Evolutionary conservation across 176 grass and related monocot genomes (phyloP), one percentile per base, ranked within the genome.

Genomic region (Bonia amplexicaulis): DNA sequence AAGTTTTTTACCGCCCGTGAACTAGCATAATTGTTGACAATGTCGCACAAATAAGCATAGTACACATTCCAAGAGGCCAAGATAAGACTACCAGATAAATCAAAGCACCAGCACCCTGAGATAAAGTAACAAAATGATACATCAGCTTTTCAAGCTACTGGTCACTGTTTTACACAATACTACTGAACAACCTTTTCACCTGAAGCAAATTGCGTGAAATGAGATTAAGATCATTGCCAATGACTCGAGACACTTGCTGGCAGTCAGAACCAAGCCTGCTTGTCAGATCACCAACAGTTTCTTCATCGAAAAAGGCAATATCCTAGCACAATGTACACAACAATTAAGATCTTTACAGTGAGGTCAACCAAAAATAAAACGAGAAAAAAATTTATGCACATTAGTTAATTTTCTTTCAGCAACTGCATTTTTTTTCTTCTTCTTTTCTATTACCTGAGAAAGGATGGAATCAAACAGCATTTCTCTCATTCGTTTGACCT

Each of bases 251-350:
- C 49, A 96, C 93, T 96, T 98, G 96, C 76, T 98, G 96, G 82
- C 96, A 98, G 88, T 98, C 93, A 47, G 96, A 95, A 64, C 96
- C 96, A 84, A 98, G 96, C 73, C 96, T 96, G 82, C 96, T 98
- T 47, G 96, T 98, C 88, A 98, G 73, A 90, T 98, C 96, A 66
- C 96, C 93, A 2, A 98, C 96, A 33, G 96, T 95, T 98, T 98
- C 96, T 77, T 96, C 93, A 74, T 98, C 96, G 37, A 96, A 98
- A 90, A 98, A 98, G 48, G 88, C 93, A 77, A 98, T 81, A 70
- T 98, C 96, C 93, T 98, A 86, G 42, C 67, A 86, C 16, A 74
- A 74, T 40, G 25, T 49, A n/a, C 31, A 45, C 44, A 71, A 80
- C 13, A 79, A 54, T 83, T 76, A 57, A 78, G 47, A 40, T 13